Base-by-base conservation (phyloP, 768 basidiomycete genomes). In the Rhodosporidiobolus sp. region DNA sequence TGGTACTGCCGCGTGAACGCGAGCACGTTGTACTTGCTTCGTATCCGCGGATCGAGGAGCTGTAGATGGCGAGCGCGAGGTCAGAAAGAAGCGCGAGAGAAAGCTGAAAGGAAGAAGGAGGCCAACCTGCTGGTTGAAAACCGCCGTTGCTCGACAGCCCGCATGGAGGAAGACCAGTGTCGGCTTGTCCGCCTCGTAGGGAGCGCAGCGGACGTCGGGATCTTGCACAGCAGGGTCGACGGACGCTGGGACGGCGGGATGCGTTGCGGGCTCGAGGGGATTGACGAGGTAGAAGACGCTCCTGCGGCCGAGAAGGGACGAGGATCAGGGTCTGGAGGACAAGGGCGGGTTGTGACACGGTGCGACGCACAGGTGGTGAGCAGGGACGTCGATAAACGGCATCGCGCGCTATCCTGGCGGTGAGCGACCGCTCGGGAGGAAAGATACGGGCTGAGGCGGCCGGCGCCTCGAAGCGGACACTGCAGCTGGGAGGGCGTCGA, bases 341-440 rank as follows among this genome's bases (percentile, higher is more conserved):
- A 20, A 14, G 30, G n/a, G 6, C 54, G 32, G 32, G 30, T 8
- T 19, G 30, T 8, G 38, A 43, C 8, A 14, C 7, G 38, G 38
- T 43, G 38, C 38, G 22, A 55, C 54, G 17, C 16, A 55, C 54
- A 55, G 32, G 30, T 22, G 28, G 30, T 22, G 32, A n/a, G 28
- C 12, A 32, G 54, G 54, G 54, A 55, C 54, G 54, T 55, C 54
- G 54, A 55, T 30, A 55, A 55, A 55, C 54, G 54, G 54, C 54
- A 55, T 55, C 24, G 50, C 17, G 46, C 5, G 46, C 46, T 43
- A 7, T n/a, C n/a, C n/a, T n/a, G n/a, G n/a, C n/a, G n/a, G n/a
- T n/a, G n/a, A n/a, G n/a, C n/a, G n/a, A n/a, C 38, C 7, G 14
- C 38, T 43, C 38, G 8, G 38, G 8, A 14, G 14, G 38, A 43